Conservation (phyloP, 345 rosid species). For the Salix udensis region DNA sequence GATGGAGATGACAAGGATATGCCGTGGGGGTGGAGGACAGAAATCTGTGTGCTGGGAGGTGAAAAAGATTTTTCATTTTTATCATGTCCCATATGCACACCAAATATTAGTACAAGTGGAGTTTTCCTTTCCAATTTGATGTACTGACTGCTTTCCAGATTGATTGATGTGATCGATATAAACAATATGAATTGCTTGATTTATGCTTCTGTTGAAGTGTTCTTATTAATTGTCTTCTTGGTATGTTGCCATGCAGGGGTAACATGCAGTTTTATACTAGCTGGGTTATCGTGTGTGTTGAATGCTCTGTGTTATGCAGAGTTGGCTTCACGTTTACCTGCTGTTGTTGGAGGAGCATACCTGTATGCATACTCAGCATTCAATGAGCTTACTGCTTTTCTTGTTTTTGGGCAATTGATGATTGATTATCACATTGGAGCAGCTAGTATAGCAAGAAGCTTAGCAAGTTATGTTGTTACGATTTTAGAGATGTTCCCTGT, state of each 20-base stretch:
- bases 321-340: slow-evolving; percentile 82
- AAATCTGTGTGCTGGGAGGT: no score
- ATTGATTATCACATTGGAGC: slow-evolving; percentile 95
- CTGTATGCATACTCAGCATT: slow-evolving; percentile 77
- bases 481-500: slow-evolving; percentile 69
- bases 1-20: neutral
- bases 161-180: no score
- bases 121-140: neutral
- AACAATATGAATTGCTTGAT: neutral
- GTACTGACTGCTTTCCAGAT: neutral
- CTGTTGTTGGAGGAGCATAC: slow-evolving; percentile 96
- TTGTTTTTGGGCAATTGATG: slow-evolving; percentile 88
- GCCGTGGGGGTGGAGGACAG: no score
- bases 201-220: neutral
- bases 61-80: no score
- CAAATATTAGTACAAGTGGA: no score
- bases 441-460: slow-evolving; percentile 91
- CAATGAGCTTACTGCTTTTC: slow-evolving; percentile 89
- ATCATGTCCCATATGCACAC: no score
- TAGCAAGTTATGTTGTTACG: slow-evolving; percentile 72
- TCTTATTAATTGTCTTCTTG: neutral
- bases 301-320: slow-evolving; percentile 97
- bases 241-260: slow-evolving; percentile 52
- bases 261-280: slow-evolving; percentile 76
- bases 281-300: slow-evolving; percentile 83